Evolutionary conservation across 2,329 filamentous ascomycete species (phyloP), one percentile per base, ranked within the genome.

Genomic region (Aspergillus ochraceoroseus): DNA sequence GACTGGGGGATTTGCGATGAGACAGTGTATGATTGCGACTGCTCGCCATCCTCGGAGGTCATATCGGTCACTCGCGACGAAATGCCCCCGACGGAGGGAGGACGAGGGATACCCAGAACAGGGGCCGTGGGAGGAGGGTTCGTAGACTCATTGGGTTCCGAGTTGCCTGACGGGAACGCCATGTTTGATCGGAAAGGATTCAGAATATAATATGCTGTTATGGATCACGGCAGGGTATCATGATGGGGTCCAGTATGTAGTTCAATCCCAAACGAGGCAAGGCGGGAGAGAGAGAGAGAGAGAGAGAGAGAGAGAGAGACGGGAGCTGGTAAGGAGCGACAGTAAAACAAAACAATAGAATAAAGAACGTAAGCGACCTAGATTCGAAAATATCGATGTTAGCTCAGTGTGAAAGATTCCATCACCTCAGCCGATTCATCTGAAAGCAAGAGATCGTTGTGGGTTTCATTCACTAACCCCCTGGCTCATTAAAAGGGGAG

Each of bases 1-100:
- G 74, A 73, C 72, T 77, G 77, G 51, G 67, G 66, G 42, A 70
- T 67, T 33, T 66, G 68, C 11, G 74, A 74, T 2, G 75, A 77
- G 33, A 70, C 73, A 30, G 44, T 54, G 44, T 45, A 57, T 46
- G 65, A 50, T 32, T 53, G 51, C 29, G 64, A 60, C 25, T 66
- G 64, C 38, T 73, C 68, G 32, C 66, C 72, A 66, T 75, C 71
- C 49, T 76, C 72, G 25, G 73, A 73, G 32, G 64, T 65, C 49
- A 74, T 67, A 52, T 78, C 74, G n/a, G 82, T 86, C 75, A 86
- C 82, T 46, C 79, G 79, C 43, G 82, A 85, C 18, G 83, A 86
- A 38, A 85, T 82, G 43, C 62, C 64, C 33, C 60, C 60, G 8
- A 65, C 53, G 12, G 65, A 67, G 22, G 63, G 62, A 32, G 63